Evolutionary conservation across 495 filamentous ascomycete species (phyloP), one percentile per base, ranked within the genome.

Genomic region (Podospora pseudocomata): DNA sequence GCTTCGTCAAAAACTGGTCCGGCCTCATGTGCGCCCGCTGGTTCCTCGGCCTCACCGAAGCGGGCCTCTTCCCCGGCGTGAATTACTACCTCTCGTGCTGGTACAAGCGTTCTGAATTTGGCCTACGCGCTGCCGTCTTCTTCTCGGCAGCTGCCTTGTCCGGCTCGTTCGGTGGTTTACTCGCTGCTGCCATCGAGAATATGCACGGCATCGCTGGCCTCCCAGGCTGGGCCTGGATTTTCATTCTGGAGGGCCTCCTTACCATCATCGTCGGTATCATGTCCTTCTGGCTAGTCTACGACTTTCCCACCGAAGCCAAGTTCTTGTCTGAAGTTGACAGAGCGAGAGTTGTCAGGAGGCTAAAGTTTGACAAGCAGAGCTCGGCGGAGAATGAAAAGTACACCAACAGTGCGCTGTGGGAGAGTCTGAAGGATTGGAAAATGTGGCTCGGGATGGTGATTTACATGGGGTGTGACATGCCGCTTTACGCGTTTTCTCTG

Each of bases 401-500:
- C 80, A 86, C 89, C 71, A 89, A 87, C 82, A 72, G 75, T 2
- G 94, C 94, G 70, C 83, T 97, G 69, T 94, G 88, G 86, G 84
- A 84, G 2, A 87, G 89, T 54, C 70, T 96, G 16, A 88, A 84
- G 68, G 94, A 97, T 73, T 96, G 91, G 89, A 97, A 97, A 81
- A 97, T 91, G 69, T 97, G 86, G 81, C 73, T 86, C 0, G 91
- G 87, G 4, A 90, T 90, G 75, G 75, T 88, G 23, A 90, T 94
- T 57, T 95, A 93, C 71, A 93, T 93, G 90, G 91, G 92, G 7
- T 83, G 80, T 69, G 80, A 84, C 72, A 87, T 87, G 86, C 83
- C 92, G 16, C 85, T 98, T 4, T 98, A 97, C 76, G 92, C 91
- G 20, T 97, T 97, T 77, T 92, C 90, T 5, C 85, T 98, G 4